Base-by-base conservation (phyloP, 345 rosid genomes). In the Dimocarpus longan region DNA sequence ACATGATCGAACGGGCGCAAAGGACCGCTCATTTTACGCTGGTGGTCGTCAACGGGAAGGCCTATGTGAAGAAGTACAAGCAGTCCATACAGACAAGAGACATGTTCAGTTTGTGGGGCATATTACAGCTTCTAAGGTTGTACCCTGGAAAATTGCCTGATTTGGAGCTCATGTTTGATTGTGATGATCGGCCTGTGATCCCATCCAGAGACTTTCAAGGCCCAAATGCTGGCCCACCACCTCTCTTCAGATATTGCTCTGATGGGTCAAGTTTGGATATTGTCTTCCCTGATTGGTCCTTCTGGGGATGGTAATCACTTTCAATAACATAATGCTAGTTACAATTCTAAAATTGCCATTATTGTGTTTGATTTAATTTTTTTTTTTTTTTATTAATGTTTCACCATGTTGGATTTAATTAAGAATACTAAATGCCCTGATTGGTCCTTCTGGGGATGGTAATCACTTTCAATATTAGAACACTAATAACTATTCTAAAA, bases 391-490 rank as follows among this genome's bases (percentile, higher is more conserved):
- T 15, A 54, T 5, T 18, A 54, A 52, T 32, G 37, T 32, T 32
- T 32, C 37, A 1, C 37, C 37, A 32, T 32, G 37, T 32, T 32
- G 37, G 37, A 32, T 32, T 32, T 32, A 32, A 32, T 32, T 32
- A 32, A 32, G 37, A 0, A 2, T 32, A 32, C 37, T 32, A 32
- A 32, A 32, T 32, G 37, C 77, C 97, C 97, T 37, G 98, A 94
- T 76, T 91, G 94, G 92, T 88, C 95, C 6, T 92, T 90, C 78
- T 94, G 97, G 98, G 97, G 97, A 74, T 92, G 98, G 98, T 92
- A 87, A 77, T 19, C 5, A 39, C 15, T 37, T 64, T 48, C 3
- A 32, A 32, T 32, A 2, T 1, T 32, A 32, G 37, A 32, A 32
- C 37, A 32, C 37, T 32, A 32, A 32, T 32, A 32, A 32, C 37